Evolutionary conservation across 2,329 filamentous ascomycete species (phyloP), one percentile per base, ranked within the genome.

Genomic region (Pseudocercospora musae): DNA sequence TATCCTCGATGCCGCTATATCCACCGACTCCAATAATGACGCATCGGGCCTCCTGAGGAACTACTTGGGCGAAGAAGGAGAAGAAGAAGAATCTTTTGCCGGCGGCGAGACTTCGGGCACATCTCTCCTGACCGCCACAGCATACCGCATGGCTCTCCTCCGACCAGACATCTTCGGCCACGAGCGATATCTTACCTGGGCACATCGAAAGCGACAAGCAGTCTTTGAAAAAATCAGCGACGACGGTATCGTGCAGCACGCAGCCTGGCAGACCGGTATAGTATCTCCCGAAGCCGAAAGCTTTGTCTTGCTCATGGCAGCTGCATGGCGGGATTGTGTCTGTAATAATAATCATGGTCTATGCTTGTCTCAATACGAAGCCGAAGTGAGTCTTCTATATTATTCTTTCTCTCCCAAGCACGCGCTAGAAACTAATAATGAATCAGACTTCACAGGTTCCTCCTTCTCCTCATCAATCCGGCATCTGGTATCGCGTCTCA

Each of bases 61-160:
- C 64, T 82, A 82, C 62, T 72, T 83, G 23, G 52, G 56, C n/a
- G n/a, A n/a, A n/a, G n/a, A n/a, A n/a, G n/a, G n/a, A n/a, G n/a
- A n/a, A 18, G 64, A 64, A 8, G 31, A 25, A 2, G 60, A 59
- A 9, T 81, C 78, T 77, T 81, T 78, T 68, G n/a, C n/a, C n/a
- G n/a, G n/a, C n/a, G 79, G 77, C 1, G 81, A 84, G 68, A 77
- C 79, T 4, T 77, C 80, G 10, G 81, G 81, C 11, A 84, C 80
- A 4, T 73, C 79, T 3, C 66, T 83, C 21, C 66, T 83, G 20
- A 72, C 79, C 21, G 77, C 80, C 18, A 76, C 77, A 1, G 75
- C 74, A 11, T 82, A 82, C 66, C 76, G 81, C 3, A 75, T 82
- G 73, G 77, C 78, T n/a, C 69, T 76, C 2, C 62, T 81, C 18